Evolutionary conservation across 495 filamentous ascomycete genomes (phyloP), one percentile per base, ranked within the genome.

Genomic region (Antarctomyces pellizariae): DNA sequence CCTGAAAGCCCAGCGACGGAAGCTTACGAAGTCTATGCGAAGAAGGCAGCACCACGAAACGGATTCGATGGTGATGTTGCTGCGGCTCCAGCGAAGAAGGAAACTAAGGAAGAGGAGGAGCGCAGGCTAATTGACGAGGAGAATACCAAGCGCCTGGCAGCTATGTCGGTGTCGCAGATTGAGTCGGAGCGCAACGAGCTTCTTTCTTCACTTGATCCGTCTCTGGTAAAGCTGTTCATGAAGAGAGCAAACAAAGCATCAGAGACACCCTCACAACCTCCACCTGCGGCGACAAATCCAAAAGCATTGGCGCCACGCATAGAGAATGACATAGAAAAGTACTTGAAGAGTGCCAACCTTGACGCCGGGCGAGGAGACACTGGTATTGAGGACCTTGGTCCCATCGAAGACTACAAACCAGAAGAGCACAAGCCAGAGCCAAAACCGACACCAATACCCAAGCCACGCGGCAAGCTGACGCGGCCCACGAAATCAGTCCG

Each of bases 91-190:
- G 27, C 30, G 5, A 17, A 13, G n/a, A 1, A 4, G 3, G 10
- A 17, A 12, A 19, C 33, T 18, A 4, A 24, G 9, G 49, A 56
- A 22, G 50, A 53, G 28, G 57, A 46, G n/a, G 74, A 89, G 38
- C 67, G 66, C 35, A 46, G 51, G 24, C 47, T 52, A 1, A 93
- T 97, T 37, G 72, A 75, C 40, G 59, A 73, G 39, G 77, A 95
- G 38, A 97, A 95, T 43, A 59, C 53, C 10, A 62, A 67, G 29
- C 59, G 64, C 24, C 41, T 97, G 23, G 70, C 71, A 5, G 52
- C 57, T 7, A 92, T 97, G 86, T 77, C 78, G 12, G 48, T 64
- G 0, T 57, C 65, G 17, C 74, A 92, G 44, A 91, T 95, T 25
- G 64, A 73, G 36, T 49, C 65, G 22, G 78, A 83, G 32, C 62